Percentiles rank a stretch among this genome's conserved stretches.
Conservation (phyloP, 1,284 basidiomycete genomes). For the Melampsora larici-populina region DNA sequence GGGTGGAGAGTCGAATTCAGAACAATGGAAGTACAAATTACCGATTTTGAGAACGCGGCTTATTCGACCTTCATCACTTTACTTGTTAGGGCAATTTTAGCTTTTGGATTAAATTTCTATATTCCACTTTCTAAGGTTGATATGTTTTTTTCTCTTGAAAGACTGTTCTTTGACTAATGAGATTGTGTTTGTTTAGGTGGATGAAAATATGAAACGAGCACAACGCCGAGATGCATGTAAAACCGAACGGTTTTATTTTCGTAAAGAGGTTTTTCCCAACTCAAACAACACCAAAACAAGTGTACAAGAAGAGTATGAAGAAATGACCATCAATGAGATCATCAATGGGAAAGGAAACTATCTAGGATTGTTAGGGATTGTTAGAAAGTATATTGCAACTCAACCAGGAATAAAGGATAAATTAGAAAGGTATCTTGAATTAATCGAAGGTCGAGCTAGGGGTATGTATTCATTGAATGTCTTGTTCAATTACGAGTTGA, state of each 20-base stretch:
- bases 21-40: conserved; percentile 98
- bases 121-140: conserved; percentile 89
- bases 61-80: conserved; percentile 92
- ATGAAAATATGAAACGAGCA: conserved; percentile 90
- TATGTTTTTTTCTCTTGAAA: neutral
- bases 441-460: conserved; percentile 73
- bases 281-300: conserved; percentile 52
- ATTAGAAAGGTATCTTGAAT: conserved; percentile 73
- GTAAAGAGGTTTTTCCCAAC: conserved; percentile 71
- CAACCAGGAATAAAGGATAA: conserved; percentile 64
- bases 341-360: conserved; percentile 78
- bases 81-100: conserved; percentile 85
- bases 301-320: conserved; percentile 74
- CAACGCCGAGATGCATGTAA: conserved; percentile 77
- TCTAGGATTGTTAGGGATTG: conserved; percentile 80
- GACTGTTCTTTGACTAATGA: conserved; percentile 17
- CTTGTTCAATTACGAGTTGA: neutral
- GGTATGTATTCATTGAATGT: conserved; percentile 60
- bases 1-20: conserved; percentile 99
- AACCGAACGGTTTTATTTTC: conserved; percentile 79
- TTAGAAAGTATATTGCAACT: conserved; percentile 81
- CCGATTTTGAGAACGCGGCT: conserved; percentile 98
- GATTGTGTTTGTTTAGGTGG: conserved; percentile 64
- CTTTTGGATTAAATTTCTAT: conserved; percentile 89
- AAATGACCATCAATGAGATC: conserved; percentile 88